phyloP scores from a whole-genome alignment of 345 rosid genomes.

The Eucalyptus pumila region DNA sequence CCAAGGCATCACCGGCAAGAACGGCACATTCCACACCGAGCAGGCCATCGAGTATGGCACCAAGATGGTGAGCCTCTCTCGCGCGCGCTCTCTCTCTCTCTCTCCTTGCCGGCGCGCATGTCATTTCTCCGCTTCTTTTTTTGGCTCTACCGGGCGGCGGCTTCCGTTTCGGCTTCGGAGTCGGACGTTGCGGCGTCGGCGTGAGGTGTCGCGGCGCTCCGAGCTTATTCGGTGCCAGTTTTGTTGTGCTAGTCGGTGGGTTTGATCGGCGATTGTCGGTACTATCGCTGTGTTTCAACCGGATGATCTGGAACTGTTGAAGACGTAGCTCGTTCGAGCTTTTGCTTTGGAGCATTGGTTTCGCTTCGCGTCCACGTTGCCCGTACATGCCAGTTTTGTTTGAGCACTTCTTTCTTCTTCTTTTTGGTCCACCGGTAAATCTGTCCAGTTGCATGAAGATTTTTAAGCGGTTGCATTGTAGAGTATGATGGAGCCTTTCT shows the following conservation, averaged over 20 bases:
- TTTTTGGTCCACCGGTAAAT: not conserved
- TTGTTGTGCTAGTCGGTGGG: not conserved
- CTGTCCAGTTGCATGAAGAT: not conserved
- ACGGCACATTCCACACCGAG: constrained; percentile 90
- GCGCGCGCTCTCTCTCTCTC: not conserved
- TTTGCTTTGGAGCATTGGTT: not conserved
- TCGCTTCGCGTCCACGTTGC: not conserved
- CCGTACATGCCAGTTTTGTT: not conserved
- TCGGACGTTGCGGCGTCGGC: not conserved
- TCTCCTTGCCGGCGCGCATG: not conserved
- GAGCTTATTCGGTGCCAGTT: not conserved
- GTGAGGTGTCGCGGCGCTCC: not conserved
- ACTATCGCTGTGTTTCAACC: not conserved
- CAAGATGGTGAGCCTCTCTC: constrained; percentile 51
- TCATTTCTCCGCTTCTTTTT: not conserved
- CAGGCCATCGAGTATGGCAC: constrained; percentile 98
- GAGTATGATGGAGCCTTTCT: not conserved
- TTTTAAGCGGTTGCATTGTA: not conserved
- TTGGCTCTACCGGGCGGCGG: not conserved
- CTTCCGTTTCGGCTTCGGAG: not conserved
- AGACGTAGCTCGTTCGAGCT: not conserved
- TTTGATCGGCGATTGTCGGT: not conserved
- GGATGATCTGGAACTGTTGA: not conserved
- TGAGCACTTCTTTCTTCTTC: not conserved
- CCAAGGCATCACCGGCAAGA: constrained; percentile 96